Percentiles rank a stretch among this genome's conserved stretches.
Evolutionary conservation across 768 basidiomycete genomes (phyloP).

Genomic region (Lentinula lateritia): DNA sequence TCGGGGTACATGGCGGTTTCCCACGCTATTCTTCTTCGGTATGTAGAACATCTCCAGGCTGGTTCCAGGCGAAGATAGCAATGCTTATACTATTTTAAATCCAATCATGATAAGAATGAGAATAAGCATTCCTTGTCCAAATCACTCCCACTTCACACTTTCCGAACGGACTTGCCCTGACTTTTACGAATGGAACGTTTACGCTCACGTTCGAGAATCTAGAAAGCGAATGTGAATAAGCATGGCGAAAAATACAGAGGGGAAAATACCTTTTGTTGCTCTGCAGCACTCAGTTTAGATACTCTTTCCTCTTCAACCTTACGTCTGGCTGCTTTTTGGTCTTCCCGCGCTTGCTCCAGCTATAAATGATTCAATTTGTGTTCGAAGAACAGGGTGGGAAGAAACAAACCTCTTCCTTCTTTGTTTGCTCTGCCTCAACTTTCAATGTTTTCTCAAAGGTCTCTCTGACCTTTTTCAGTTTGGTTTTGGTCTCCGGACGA

Average conservation of each 20-base stretch:
- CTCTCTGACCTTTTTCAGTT: slow-evolving; percentile 71
- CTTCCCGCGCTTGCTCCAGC: slow-evolving; percentile 49
- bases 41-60: too few relatives aligned
- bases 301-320: slow-evolving; percentile 70
- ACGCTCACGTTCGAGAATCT: slow-evolving; percentile 73
- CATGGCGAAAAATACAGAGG: neutral
- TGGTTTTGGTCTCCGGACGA: slow-evolving; percentile 77
- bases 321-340: slow-evolving; percentile 67
- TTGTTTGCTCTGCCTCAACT: slow-evolving; percentile 61
- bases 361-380: slow-evolving; percentile 8
- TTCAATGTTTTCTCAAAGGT: slow-evolving; percentile 65
- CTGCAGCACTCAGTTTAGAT: slow-evolving; percentile 66
- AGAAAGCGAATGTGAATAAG: neutral
- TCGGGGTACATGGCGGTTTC: too few relatives aligned
- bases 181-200: slow-evolving; percentile 66
- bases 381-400: neutral
- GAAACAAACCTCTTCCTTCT: slow-evolving; percentile 58
- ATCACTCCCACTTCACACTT: slow-evolving; percentile 23
- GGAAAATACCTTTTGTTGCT: slow-evolving; percentile 70
- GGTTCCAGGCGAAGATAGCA: too few relatives aligned
- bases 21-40: too few relatives aligned
- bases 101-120: neutral
- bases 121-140: neutral
- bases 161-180: slow-evolving; percentile 58
- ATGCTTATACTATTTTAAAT: neutral